Evolutionary conservation across 306 rosid species (phyloP).

Genomic region (Hippophae rhamnoides): DNA sequence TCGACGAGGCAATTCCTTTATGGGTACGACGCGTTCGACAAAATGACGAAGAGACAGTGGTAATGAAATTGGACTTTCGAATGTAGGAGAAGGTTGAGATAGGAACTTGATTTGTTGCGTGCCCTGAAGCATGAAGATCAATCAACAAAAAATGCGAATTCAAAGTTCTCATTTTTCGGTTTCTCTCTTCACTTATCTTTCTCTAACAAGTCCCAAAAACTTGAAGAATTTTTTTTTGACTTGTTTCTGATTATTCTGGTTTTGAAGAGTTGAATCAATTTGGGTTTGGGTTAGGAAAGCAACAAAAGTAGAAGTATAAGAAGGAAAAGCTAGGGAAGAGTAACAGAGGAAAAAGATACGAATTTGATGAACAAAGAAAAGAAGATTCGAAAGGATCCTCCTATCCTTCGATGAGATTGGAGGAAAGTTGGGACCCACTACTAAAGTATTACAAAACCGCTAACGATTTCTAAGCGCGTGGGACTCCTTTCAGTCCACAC

Average conservation of each 20-base stretch:
- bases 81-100: slow-evolving; percentile 37
- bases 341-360: slow-evolving; percentile 6
- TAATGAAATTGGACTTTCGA: slow-evolving; percentile 27
- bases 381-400: slow-evolving; percentile 63
- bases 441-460: slow-evolving; percentile 1
- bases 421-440: slow-evolving; percentile 29
- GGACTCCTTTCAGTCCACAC: slow-evolving; percentile 16
- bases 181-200: background rate
- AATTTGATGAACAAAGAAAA: slow-evolving; percentile 3
- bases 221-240: background rate
- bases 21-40: slow-evolving; percentile 37
- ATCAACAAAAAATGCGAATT: slow-evolving; percentile 54
- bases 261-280: background rate
- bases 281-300: background rate
- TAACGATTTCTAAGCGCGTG: slow-evolving; percentile 21
- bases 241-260: background rate
- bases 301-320: slow-evolving; percentile 5
- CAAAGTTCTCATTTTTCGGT: slow-evolving; percentile 41
- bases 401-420: slow-evolving; percentile 24
- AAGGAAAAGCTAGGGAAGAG: background rate
- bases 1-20: slow-evolving; percentile 31
- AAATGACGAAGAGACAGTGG: slow-evolving; percentile 42
- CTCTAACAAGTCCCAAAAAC: background rate
- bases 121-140: slow-evolving; percentile 61
- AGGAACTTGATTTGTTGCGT: slow-evolving; percentile 39